These are phyloP conservation scores for Aegilops umbellulata DNA, from an alignment of 176 grass and related monocot genomes.

Conservation along the genomic window DNA sequence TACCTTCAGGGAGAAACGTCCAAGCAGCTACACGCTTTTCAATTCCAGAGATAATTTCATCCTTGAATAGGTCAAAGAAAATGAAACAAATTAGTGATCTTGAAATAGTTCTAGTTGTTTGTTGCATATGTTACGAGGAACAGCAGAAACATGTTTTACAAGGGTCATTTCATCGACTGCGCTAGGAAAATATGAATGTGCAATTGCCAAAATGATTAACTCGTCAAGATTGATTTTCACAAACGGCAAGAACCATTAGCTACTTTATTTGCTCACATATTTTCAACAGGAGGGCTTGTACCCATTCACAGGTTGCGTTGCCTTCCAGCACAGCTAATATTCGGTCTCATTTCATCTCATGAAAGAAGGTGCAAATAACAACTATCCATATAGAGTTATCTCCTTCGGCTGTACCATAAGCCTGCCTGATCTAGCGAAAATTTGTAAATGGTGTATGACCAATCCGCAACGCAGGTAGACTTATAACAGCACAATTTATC, in stretches of 20 bases:
- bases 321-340: not conserved
- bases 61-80: constrained; percentile 35
- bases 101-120: not conserved
- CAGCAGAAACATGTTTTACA: not conserved
- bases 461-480: not conserved
- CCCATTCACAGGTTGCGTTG: not conserved
- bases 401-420: not conserved
- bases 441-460: no score
- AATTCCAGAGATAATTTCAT: constrained; percentile 51
- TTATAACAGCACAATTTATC: not conserved
- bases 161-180: not conserved
- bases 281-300: not conserved
- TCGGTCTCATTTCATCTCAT: not conserved
- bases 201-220: not conserved
- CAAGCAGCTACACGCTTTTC: constrained; percentile 70
- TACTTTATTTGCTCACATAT: not conserved
- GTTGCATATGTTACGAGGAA: not conserved
- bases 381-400: not conserved
- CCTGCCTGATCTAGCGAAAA: not conserved
- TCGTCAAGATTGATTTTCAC: not conserved
- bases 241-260: not conserved
- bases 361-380: not conserved
- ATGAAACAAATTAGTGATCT: not conserved
- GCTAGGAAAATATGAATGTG: not conserved
- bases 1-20: constrained; percentile 87